Evolutionary conservation across 2,329 filamentous ascomycete species (phyloP).

Genomic region (Sporothrix brasiliensis): DNA sequence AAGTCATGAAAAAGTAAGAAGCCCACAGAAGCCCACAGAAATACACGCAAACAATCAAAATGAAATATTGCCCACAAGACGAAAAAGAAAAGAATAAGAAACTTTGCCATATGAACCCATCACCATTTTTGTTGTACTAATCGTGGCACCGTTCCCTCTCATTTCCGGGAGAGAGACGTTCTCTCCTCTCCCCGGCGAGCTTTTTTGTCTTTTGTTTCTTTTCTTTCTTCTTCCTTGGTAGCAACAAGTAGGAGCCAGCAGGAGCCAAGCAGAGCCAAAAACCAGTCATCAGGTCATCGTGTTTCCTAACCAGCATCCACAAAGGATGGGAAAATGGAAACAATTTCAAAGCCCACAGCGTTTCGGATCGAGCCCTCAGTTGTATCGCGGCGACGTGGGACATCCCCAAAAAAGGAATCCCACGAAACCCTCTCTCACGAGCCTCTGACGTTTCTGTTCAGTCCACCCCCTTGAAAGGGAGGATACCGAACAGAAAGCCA

Average conservation of each 20-base stretch:
- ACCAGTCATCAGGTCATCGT: slow-evolving; percentile 33
- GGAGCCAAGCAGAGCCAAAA: slow-evolving; percentile 26
- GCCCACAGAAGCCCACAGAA: slow-evolving; percentile 16
- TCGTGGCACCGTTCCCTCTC: slow-evolving; percentile 12
- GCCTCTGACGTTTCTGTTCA: not conserved
- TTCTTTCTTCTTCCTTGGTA: slow-evolving; percentile 16
- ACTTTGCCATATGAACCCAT: not conserved
- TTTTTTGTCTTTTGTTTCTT: slow-evolving; percentile 2
- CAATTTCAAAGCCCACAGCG: slow-evolving; percentile 33
- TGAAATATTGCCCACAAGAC: not conserved
- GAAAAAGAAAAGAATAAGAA: not conserved
- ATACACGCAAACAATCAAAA: not conserved
- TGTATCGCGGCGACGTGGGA: slow-evolving; percentile 50
- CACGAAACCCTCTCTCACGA: slow-evolving; percentile 25
- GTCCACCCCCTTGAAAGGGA: not conserved
- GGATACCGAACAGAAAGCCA: slow-evolving; percentile 39
- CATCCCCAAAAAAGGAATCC: not conserved
- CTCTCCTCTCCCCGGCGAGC: not conserved
- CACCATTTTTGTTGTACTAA: slow-evolving; percentile 26
- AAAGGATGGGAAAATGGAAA: not conserved
- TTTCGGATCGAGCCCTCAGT: slow-evolving; percentile 45
- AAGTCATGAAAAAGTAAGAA: not conserved
- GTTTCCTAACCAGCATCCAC: not conserved
- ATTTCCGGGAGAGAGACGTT: not conserved
- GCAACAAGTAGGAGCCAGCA: slow-evolving; percentile 24